phyloP scores from a whole-genome alignment of 495 filamentous ascomycete species.

The Tuber brumale region DNA sequence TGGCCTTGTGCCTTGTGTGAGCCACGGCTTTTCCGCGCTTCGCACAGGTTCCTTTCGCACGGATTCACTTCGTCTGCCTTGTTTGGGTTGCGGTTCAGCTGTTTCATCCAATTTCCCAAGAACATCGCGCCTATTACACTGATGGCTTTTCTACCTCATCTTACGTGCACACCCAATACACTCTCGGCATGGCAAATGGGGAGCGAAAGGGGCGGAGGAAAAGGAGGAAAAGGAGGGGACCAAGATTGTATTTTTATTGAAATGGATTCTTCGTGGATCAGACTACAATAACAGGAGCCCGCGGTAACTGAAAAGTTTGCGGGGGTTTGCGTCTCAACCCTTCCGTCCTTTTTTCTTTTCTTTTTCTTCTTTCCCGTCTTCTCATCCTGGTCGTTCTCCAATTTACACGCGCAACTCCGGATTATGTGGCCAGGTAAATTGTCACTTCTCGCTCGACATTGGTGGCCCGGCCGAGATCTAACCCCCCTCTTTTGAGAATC shows the following conservation, averaged over 20 bases:
- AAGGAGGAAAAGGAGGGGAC: background rate
- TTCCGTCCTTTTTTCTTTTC: background rate
- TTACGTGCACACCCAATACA: background rate
- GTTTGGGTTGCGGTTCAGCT: background rate
- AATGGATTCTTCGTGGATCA: background rate
- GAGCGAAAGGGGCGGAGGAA: background rate
- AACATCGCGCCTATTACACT: background rate
- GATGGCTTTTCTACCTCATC: background rate
- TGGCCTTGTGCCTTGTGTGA: background rate
- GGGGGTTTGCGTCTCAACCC: background rate
- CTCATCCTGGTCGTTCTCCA: background rate
- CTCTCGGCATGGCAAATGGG: background rate
- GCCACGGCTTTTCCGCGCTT: background rate
- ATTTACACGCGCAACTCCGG: background rate
- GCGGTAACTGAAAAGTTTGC: background rate
- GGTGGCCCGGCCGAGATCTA: background rate
- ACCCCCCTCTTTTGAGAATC: background rate
- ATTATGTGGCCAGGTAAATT: background rate
- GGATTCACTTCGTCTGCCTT: background rate
- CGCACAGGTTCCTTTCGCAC: background rate
- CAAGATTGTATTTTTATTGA: background rate
- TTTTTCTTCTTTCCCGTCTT: background rate
- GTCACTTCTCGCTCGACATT: background rate
- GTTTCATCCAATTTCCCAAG: background rate
- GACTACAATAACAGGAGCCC: background rate